Percentiles rank a stretch among this genome's conserved stretches.
These are phyloP conservation scores for Talaromyces sp. DNA, from an alignment of 2,329 filamentous ascomycete species.

Conservation along the genomic window DNA sequence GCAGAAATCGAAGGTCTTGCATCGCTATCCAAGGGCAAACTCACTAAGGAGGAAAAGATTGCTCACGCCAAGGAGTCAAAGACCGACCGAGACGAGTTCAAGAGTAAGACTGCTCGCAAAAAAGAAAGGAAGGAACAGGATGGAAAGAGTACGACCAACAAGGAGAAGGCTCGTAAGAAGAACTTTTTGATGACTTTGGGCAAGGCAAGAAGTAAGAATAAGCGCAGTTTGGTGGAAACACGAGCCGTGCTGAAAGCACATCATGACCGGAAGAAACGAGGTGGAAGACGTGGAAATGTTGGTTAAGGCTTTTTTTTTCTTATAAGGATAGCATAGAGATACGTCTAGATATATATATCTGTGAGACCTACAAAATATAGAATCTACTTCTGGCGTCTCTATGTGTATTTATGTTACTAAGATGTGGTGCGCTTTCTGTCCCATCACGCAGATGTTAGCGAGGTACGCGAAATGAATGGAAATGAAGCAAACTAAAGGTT, in stretches of 20 bases:
- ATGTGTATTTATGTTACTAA: background rate
- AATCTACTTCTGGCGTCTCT: background rate
- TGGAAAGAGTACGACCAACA: conserved; percentile 96
- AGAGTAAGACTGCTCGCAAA: conserved; percentile 76
- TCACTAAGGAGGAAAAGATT: conserved; percentile 83
- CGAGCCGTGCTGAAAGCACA: conserved; percentile 76
- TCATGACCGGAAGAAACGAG: conserved; percentile 75
- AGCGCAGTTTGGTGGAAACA: conserved; percentile 85
- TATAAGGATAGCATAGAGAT: background rate
- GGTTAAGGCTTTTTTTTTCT: background rate
- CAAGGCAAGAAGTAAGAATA: conserved; percentile 93
- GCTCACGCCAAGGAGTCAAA: conserved; percentile 79
- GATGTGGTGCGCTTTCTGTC: background rate
- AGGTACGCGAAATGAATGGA: no score
- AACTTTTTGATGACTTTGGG: conserved; percentile 98
- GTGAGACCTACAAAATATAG: background rate
- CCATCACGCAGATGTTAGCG: no score
- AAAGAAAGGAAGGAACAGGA: conserved; percentile 82
- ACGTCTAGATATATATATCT: background rate
- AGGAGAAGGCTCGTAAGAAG: conserved; percentile 95
- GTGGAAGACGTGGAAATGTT: conserved; percentile 73
- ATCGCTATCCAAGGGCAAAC: conserved; percentile 66
- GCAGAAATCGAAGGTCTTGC: conserved; percentile 87
- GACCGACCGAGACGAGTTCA: conserved; percentile 72
- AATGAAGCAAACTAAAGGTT: no score